These are phyloP conservation scores for Russula sp. DNA, from an alignment of 768 basidiomycete species.

Conservation along the genomic window DNA sequence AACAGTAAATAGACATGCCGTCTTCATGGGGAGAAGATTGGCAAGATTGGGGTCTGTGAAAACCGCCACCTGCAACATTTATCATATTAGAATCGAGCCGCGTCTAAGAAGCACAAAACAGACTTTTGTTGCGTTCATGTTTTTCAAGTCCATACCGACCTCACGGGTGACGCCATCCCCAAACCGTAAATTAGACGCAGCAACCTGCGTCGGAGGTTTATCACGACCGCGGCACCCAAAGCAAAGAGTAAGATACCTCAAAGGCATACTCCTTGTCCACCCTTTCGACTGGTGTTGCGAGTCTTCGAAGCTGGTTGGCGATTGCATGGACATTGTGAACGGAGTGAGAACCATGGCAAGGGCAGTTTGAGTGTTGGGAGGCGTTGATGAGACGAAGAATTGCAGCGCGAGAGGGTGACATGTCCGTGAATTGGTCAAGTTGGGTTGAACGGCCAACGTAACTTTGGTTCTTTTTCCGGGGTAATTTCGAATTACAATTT, in stretches of 20 bases:
- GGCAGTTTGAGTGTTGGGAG: slow-evolving; percentile 66
- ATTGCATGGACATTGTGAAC: slow-evolving; percentile 38
- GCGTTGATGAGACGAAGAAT: slow-evolving; percentile 72
- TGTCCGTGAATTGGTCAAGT: slow-evolving; percentile 10
- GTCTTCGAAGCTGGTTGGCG: slow-evolving; percentile 56
- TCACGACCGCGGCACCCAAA: background rate
- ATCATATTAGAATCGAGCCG: background rate
- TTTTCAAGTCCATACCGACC: slow-evolving; percentile 91
- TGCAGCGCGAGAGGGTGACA: slow-evolving; percentile 45
- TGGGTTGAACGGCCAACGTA: background rate
- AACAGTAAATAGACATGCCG: slow-evolving; percentile 39
- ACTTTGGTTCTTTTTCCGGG: background rate
- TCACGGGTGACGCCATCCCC: slow-evolving; percentile 86
- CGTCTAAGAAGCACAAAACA: slow-evolving; percentile 5
- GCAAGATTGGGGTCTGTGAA: slow-evolving; percentile 88
- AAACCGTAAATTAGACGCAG: slow-evolving; percentile 82
- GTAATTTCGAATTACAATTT: background rate
- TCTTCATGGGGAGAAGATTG: slow-evolving; percentile 74
- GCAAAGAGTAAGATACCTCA: slow-evolving; percentile 43
- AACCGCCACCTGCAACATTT: slow-evolving; percentile 68
- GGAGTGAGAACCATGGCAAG: slow-evolving; percentile 64
- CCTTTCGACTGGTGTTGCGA: slow-evolving; percentile 68
- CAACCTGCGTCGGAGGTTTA: slow-evolving; percentile 41
- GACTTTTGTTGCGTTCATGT: slow-evolving; percentile 86
- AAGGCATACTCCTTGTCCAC: slow-evolving; percentile 88